Percentiles rank a stretch among this genome's conserved stretches.
Conservation (phyloP, 2,329 filamentous ascomycete species). For the Fusarium tuaranense region DNA sequence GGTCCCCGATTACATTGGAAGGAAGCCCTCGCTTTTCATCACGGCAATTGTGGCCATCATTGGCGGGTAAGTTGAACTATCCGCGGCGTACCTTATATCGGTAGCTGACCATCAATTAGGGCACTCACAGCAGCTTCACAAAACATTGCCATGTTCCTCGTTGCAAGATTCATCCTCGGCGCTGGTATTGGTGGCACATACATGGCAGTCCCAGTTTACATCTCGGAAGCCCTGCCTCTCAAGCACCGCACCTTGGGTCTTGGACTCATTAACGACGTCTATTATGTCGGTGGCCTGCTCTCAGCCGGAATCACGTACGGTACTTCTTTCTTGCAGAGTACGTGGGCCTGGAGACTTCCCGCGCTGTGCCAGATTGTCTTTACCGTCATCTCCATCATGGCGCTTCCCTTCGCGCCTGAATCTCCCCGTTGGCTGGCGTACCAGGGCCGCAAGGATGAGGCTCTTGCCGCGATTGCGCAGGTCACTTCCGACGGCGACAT, state of each 20-base stretch:
- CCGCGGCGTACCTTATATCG: rapidly evolving
- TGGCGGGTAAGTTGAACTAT: neutral
- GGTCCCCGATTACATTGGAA: neutral
- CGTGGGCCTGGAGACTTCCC: neutral
- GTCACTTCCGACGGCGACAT: neutral
- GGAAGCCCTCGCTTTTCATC: neutral
- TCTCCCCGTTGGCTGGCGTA: neutral
- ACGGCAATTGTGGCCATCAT: neutral
- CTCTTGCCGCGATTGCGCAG: neutral
- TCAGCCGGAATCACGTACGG: neutral
- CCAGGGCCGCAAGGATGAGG: neutral
- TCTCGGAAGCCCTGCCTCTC: neutral
- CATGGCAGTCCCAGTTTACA: neutral
- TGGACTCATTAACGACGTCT: neutral
- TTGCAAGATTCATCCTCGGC: neutral
- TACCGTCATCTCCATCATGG: neutral
- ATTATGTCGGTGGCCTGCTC: neutral
- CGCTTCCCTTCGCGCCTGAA: neutral
- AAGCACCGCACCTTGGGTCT: neutral
- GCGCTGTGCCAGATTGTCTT: neutral
- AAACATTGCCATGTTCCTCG: neutral
- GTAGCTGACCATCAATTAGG: neutral
- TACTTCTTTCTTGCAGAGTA: neutral
- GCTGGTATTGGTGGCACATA: neutral
- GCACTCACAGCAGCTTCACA: neutral